phyloP scores from a whole-genome alignment of 768 basidiomycete genomes.

The Boletus sensibilis region DNA sequence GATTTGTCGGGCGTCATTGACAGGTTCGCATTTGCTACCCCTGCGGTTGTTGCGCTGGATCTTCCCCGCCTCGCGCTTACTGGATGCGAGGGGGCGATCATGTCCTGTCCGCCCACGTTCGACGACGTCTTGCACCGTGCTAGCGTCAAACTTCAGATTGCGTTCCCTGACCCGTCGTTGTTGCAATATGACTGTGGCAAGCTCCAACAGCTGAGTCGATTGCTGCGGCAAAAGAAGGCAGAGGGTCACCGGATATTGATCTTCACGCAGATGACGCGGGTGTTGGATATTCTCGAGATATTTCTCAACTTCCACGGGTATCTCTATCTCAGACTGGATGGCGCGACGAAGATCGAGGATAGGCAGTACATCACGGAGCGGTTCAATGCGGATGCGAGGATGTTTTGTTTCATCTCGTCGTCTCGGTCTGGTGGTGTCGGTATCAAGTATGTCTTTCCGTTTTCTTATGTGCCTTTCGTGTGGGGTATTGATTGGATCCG shows the following conservation, averaged over 20 bases:
- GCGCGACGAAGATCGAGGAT: slow-evolving; percentile 93
- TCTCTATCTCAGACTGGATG: slow-evolving; percentile 91
- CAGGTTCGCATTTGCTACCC: slow-evolving; percentile 78
- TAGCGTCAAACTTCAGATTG: slow-evolving; percentile 84
- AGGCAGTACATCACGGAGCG: slow-evolving; percentile 88
- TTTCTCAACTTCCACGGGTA: slow-evolving; percentile 93
- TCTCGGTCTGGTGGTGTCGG: slow-evolving; percentile 83
- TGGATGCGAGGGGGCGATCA: slow-evolving; percentile 35
- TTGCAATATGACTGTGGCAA: slow-evolving; percentile 97
- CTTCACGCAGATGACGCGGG: slow-evolving; percentile 96
- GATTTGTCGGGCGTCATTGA: slow-evolving; percentile 55
- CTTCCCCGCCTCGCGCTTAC: slow-evolving; percentile 62
- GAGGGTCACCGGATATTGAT: slow-evolving; percentile 90
- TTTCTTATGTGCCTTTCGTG: slow-evolving; percentile 14
- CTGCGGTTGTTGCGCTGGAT: slow-evolving; percentile 73
- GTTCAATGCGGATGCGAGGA: slow-evolving; percentile 73
- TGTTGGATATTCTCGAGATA: slow-evolving; percentile 91
- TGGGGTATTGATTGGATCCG: slow-evolving; percentile 16
- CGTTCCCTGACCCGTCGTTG: slow-evolving; percentile 86
- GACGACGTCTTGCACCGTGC: slow-evolving; percentile 69
- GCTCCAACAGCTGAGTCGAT: slow-evolving; percentile 74
- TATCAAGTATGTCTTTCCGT: slow-evolving; percentile 69
- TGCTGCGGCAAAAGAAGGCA: slow-evolving; percentile 81
- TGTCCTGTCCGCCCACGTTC: slow-evolving; percentile 45
- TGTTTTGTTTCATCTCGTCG: slow-evolving; percentile 88